Evolutionary conservation across 805 yeast species (phyloP).

Genomic region (Starmera amethionina): DNA sequence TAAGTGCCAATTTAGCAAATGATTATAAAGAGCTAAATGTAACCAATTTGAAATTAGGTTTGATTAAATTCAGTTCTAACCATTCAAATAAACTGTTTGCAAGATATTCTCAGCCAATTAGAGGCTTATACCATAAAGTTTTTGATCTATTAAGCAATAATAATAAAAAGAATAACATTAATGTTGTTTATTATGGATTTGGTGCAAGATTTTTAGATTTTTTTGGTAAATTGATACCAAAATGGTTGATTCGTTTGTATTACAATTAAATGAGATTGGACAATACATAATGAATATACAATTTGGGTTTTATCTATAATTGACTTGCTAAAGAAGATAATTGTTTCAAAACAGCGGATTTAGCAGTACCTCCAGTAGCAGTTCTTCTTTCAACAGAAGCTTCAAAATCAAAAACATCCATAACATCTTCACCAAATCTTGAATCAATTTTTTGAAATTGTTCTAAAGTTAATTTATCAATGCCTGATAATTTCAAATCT

Average conservation of each 20-base stretch:
- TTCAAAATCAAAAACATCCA: conserved; percentile 83
- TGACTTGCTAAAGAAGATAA: conserved; percentile 28
- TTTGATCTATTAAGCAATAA: conserved; percentile 16
- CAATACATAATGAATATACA: neutral
- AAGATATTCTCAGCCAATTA: conserved; percentile 13
- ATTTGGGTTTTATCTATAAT: conserved; percentile 2
- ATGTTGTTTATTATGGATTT: conserved; percentile 13
- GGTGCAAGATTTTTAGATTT: conserved; percentile 13
- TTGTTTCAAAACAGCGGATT: conserved; percentile 77
- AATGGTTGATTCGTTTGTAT: conserved; percentile 11
- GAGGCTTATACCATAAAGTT: conserved; percentile 11
- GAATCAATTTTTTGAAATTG: conserved; percentile 75
- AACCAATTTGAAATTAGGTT: conserved; percentile 35
- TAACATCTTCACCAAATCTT: conserved; percentile 75
- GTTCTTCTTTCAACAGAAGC: conserved; percentile 92
- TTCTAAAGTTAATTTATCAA: conserved; percentile 69
- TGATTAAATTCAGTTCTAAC: conserved; percentile 30
- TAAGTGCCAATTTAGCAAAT: conserved; percentile 27
- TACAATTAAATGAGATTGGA: conserved; percentile 3
- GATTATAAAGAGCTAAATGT: conserved; percentile 33
- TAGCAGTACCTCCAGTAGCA: conserved; percentile 97
- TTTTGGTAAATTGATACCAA: conserved; percentile 13
- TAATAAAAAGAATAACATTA: conserved; percentile 1
- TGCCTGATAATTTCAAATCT: conserved; percentile 64
- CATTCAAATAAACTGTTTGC: conserved; percentile 11